Conservation (phyloP, 2,329 filamentous ascomycete genomes). For the Chaetomium sp. region DNA sequence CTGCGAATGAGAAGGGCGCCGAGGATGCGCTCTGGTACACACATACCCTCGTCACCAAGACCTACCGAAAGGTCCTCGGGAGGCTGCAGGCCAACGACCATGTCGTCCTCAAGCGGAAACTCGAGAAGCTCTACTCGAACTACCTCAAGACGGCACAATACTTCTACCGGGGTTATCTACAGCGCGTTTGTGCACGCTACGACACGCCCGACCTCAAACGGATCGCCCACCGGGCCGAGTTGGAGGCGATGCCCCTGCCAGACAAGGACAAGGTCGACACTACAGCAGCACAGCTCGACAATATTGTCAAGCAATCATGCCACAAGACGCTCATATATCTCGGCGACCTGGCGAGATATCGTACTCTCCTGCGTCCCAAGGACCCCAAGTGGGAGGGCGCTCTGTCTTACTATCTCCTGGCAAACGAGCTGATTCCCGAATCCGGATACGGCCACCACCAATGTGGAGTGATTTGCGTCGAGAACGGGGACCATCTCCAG, state of each 20-base stretch:
- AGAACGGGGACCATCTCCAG: slow-evolving; percentile 76
- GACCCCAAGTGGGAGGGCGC: slow-evolving; percentile 77
- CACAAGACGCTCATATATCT: slow-evolving; percentile 83
- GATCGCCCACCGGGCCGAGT: slow-evolving; percentile 34
- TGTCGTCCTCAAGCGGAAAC: slow-evolving; percentile 69
- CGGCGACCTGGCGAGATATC: slow-evolving; percentile 88
- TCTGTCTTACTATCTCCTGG: slow-evolving; percentile 81
- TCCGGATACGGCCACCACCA: slow-evolving; percentile 88
- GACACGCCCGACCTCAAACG: slow-evolving; percentile 48
- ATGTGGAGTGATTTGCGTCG: slow-evolving; percentile 80
- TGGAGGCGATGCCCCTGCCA: slow-evolving; percentile 42
- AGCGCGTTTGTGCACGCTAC: slow-evolving; percentile 68
- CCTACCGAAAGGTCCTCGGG: slow-evolving; percentile 71
- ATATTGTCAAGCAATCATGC: slow-evolving; percentile 70
- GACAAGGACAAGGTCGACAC: slow-evolving; percentile 49
- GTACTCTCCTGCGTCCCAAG: slow-evolving; percentile 71
- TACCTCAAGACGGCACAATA: slow-evolving; percentile 87
- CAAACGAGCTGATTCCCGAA: slow-evolving; percentile 73
- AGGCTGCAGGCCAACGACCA: slow-evolving; percentile 55
- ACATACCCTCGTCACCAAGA: slow-evolving; percentile 75
- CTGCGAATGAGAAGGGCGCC: slow-evolving; percentile 62
- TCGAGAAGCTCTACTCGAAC: slow-evolving; percentile 77
- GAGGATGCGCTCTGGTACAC: slow-evolving; percentile 77
- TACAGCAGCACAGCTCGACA: slow-evolving; percentile 53
- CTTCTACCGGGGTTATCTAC: slow-evolving; percentile 86